Conservation (phyloP, 2,329 filamentous ascomycete species). For the Pseudogymnoascus sp. region DNA sequence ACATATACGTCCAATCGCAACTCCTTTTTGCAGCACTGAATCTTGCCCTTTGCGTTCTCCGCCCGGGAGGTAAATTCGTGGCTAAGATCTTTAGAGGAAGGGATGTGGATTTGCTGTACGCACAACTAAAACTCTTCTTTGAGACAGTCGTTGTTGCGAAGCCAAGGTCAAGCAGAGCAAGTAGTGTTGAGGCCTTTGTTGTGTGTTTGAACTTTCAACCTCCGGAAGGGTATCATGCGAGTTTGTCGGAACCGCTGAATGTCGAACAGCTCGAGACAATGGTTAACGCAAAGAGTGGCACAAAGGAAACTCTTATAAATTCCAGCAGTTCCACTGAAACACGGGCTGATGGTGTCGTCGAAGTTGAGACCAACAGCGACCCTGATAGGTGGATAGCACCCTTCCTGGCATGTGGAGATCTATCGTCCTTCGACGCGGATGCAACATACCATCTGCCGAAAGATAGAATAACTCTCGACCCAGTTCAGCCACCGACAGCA, state of each 20-base stretch:
- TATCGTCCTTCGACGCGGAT: constrained; percentile 91
- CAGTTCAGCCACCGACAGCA: constrained; percentile 89
- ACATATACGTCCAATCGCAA: constrained; percentile 97
- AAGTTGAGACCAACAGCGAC: constrained; percentile 29
- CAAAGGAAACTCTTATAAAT: constrained; percentile 33
- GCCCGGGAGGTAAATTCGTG: constrained; percentile 90
- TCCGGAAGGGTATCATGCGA: constrained; percentile 65
- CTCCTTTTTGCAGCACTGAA: constrained; percentile 90
- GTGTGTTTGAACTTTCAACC: constrained; percentile 86
- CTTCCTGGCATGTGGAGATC: constrained; percentile 93
- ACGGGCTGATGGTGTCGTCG: constrained; percentile 20
- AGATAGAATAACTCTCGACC: constrained; percentile 78
- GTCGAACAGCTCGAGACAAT: constrained; percentile 46
- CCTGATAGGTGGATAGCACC: constrained; percentile 78
- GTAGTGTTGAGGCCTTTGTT: constrained; percentile 93
- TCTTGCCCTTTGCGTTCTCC: constrained; percentile 83
- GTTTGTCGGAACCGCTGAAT: constrained; percentile 65
- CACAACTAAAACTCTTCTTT: constrained; percentile 88
- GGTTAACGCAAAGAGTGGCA: constrained; percentile 35
- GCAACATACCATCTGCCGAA: constrained; percentile 86
- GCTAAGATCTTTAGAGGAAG: constrained; percentile 95
- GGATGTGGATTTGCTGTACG: constrained; percentile 92
- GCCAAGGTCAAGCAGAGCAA: constrained; percentile 86
- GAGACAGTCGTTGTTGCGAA: constrained; percentile 83
- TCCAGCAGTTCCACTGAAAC: neutral